A percentile compares a stretch with the other conserved stretches of the same genome.
Conservation (phyloP, 768 basidiomycete genomes). For the Termitomyces sp. region DNA sequence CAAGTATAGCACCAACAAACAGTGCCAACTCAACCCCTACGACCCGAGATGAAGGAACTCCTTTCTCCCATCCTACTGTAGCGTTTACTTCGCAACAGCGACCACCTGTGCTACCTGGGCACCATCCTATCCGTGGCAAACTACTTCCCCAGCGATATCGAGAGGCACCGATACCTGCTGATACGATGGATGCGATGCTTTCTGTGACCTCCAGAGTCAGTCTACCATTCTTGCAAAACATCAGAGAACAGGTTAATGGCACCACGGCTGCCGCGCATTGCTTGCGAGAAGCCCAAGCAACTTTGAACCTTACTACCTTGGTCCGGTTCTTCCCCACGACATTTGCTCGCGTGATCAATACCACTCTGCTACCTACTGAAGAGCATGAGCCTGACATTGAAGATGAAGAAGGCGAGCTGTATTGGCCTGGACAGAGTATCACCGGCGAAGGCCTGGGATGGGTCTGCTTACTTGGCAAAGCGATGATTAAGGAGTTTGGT, state of each 20-base stretch:
- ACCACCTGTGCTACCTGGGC: conserved; percentile 22
- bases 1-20: conserved; percentile 57
- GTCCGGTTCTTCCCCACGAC: conserved; percentile 71
- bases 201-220: conserved; percentile 38
- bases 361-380: conserved; percentile 54
- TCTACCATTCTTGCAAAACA: conserved; percentile 31
- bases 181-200: conserved; percentile 37
- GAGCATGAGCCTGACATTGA: conserved; percentile 80
- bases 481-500: conserved; percentile 82
- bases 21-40: conserved; percentile 79
- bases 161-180: conserved; percentile 32
- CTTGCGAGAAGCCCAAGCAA: conserved; percentile 43
- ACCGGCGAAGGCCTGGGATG: conserved; percentile 78
- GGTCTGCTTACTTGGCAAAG: conserved; percentile 84
- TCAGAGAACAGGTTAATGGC: conserved; percentile 36
- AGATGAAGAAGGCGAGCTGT: conserved; percentile 82
- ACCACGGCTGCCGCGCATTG: conserved; percentile 38
- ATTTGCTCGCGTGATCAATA: conserved; percentile 66
- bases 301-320: conserved; percentile 61
- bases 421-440: conserved; percentile 71
- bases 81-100: conserved; percentile 26
- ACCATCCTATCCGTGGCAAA: conserved; percentile 28
- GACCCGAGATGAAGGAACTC: conserved; percentile 51
- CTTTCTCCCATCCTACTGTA: conserved; percentile 29
- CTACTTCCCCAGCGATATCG: conserved; percentile 33